Percentiles rank a stretch among this genome's conserved stretches.
Conservation (phyloP, 192 early-diverging fungal genomes). For the Rhizophagus clarus region DNA sequence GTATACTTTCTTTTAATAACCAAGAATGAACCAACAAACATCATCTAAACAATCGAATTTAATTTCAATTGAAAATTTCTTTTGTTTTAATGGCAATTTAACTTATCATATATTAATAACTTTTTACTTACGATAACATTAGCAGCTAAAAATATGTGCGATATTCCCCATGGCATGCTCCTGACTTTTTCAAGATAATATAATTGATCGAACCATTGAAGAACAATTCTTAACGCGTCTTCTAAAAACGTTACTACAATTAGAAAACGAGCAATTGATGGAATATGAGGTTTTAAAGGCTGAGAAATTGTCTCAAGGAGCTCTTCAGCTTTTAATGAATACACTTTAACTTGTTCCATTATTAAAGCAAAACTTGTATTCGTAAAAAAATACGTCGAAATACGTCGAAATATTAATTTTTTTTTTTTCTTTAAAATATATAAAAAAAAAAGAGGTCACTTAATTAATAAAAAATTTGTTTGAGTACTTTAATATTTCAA, state of each 20-base stretch:
- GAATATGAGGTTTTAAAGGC: slow-evolving; percentile 90
- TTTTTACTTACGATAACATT: slow-evolving; percentile 72
- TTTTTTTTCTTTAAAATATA: too few relatives aligned
- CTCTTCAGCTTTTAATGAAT: slow-evolving; percentile 70
- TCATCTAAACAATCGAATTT: slow-evolving; percentile 46
- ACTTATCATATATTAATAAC: neutral
- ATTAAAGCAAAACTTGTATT: neutral
- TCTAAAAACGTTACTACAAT: slow-evolving; percentile 96
- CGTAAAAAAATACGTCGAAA: neutral
- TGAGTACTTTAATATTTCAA: too few relatives aligned
- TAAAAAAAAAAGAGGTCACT: too few relatives aligned
- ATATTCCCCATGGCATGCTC: slow-evolving; percentile 76
- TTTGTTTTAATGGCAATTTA: neutral
- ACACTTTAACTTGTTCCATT: slow-evolving; percentile 52
- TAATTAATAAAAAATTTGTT: too few relatives aligned
- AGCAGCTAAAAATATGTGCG: slow-evolving; percentile 81
- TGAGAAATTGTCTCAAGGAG: slow-evolving; percentile 71
- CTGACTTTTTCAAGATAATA: slow-evolving; percentile 81
- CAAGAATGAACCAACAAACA: slow-evolving; percentile 82
- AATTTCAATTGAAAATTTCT: neutral
- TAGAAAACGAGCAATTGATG: slow-evolving; percentile 88
- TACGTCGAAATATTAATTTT: too few relatives aligned
- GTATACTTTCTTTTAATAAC: slow-evolving; percentile 84
- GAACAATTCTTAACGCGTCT: slow-evolving; percentile 85
- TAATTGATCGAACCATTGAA: slow-evolving; percentile 90